phyloP scores from a whole-genome alignment of 73 alveolate species.

The Durusdinium trenchii region DNA sequence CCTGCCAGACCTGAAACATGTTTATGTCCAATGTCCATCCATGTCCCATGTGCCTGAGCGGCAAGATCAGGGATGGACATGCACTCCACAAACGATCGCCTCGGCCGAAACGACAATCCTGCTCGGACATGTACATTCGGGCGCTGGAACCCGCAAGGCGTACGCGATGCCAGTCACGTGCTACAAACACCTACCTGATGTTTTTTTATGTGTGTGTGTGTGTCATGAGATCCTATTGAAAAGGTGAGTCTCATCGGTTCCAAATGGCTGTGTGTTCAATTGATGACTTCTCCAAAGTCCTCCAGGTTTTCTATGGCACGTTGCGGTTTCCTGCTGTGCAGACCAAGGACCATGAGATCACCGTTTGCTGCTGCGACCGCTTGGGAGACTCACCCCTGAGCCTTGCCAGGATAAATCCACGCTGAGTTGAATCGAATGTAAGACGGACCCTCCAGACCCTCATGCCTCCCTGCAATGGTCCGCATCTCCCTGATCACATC shows the following conservation, averaged over 20 bases:
- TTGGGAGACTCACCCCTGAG: slow-evolving; percentile 82
- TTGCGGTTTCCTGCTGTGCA: too few relatives aligned
- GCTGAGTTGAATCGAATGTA: neutral
- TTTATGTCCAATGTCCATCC: too few relatives aligned
- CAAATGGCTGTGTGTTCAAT: neutral
- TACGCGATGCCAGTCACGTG: neutral
- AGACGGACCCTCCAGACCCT: neutral
- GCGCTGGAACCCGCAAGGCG: neutral
- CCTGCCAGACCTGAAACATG: too few relatives aligned
- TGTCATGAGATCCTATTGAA: neutral
- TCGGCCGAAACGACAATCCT: neutral
- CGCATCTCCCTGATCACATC: slow-evolving; percentile 74
- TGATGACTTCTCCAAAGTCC: neutral
- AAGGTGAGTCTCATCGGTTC: neutral
- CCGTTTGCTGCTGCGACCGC: slow-evolving; percentile 55
- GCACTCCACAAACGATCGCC: slow-evolving; percentile 85
- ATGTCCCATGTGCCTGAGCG: slow-evolving; percentile 72
- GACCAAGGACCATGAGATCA: slow-evolving; percentile 80
- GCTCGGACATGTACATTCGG: too few relatives aligned
- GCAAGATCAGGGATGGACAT: slow-evolving; percentile 78
- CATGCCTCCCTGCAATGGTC: slow-evolving; percentile 65
- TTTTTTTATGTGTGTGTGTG: neutral
- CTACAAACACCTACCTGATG: too few relatives aligned
- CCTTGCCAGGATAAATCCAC: neutral
- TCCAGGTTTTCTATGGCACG: neutral